Evolutionary conservation across 1,284 basidiomycete species (phyloP).

Genomic region (Neotropicomus parvogracilis): DNA sequence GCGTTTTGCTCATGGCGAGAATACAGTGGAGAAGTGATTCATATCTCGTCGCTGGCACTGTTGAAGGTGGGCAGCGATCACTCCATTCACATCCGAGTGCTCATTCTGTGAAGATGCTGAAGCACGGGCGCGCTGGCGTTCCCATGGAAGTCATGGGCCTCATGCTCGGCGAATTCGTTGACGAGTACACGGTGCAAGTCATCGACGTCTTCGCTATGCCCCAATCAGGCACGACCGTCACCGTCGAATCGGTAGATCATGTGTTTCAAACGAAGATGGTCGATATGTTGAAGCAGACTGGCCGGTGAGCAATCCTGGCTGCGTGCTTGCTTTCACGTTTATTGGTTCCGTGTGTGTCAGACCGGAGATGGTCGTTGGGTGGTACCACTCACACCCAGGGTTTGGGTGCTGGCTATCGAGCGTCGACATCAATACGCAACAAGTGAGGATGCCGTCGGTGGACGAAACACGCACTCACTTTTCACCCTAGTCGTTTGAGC

Average conservation of each 20-base stretch:
- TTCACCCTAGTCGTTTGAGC: slow-evolving; percentile 84
- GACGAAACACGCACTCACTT: slow-evolving; percentile 9
- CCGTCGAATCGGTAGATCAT: slow-evolving; percentile 98
- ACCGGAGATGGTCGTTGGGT: slow-evolving; percentile 98
- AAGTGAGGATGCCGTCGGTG: slow-evolving; percentile 48
- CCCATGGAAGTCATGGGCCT: slow-evolving; percentile 99
- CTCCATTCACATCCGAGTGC: not conserved
- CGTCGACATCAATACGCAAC: slow-evolving; percentile 99
- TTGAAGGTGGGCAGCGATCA: slow-evolving; percentile 67
- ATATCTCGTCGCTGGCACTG: slow-evolving; percentile 91
- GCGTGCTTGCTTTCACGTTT: slow-evolving; percentile 1
- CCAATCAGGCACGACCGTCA: slow-evolving; percentile 97
- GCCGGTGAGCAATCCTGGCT: slow-evolving; percentile 54
- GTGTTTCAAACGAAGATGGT: slow-evolving; percentile 99
- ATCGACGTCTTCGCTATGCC: slow-evolving; percentile 99
- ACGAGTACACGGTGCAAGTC: slow-evolving; percentile 97
- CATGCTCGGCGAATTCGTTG: slow-evolving; percentile 98
- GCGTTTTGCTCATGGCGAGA: slow-evolving; percentile 8
- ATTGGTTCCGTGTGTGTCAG: slow-evolving; percentile 39
- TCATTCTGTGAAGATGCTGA: slow-evolving; percentile 80
- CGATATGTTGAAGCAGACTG: slow-evolving; percentile 99
- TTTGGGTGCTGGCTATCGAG: slow-evolving; percentile 99
- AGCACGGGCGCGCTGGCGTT: slow-evolving; percentile 97
- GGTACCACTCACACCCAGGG: slow-evolving; percentile 99
- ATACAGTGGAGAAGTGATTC: slow-evolving; percentile 90